A percentile compares a stretch with the other conserved stretches of the same genome.
These are phyloP conservation scores for Vitis hybrid DNA, from an alignment of 177 flowering plant genomes.

Conservation along the genomic window DNA sequence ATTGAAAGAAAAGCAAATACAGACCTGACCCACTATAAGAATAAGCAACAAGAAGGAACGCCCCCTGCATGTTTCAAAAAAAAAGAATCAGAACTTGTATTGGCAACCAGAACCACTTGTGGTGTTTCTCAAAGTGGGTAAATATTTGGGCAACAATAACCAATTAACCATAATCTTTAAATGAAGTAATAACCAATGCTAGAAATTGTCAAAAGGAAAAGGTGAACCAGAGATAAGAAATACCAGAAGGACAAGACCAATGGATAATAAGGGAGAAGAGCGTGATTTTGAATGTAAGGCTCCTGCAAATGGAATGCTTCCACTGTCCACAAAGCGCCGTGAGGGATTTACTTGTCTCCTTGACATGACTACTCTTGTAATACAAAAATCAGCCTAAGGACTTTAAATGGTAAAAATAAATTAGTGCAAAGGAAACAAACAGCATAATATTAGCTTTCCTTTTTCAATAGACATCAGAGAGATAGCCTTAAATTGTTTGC, in stretches of 20 bases:
- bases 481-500: neutral
- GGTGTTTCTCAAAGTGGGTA: neutral
- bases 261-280: constrained; percentile 59
- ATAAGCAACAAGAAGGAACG: constrained; percentile 55
- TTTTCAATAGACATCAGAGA: neutral
- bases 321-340: constrained; percentile 55
- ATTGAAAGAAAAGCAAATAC: constrained; percentile 9
- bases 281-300: constrained; percentile 59
- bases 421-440: neutral
- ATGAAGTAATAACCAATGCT: neutral
- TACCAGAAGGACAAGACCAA: constrained; percentile 61
- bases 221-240: neutral
- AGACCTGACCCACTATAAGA: constrained; percentile 60
- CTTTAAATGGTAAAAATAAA: too few relatives aligned
- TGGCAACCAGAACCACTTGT: neutral
- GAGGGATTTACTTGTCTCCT: constrained; percentile 59
- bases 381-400: neutral
- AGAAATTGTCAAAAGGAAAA: neutral
- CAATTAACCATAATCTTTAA: neutral
- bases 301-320: constrained; percentile 48
- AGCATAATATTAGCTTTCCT: neutral
- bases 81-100: neutral
- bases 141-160: neutral
- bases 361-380: constrained; percentile 41
- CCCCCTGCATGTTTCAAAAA: constrained; percentile 50